Evolutionary conservation across 2,329 filamentous ascomycete genomes (phyloP), one percentile per base, ranked within the genome.

Genomic region (Colletotrichum neosansevieriae): DNA sequence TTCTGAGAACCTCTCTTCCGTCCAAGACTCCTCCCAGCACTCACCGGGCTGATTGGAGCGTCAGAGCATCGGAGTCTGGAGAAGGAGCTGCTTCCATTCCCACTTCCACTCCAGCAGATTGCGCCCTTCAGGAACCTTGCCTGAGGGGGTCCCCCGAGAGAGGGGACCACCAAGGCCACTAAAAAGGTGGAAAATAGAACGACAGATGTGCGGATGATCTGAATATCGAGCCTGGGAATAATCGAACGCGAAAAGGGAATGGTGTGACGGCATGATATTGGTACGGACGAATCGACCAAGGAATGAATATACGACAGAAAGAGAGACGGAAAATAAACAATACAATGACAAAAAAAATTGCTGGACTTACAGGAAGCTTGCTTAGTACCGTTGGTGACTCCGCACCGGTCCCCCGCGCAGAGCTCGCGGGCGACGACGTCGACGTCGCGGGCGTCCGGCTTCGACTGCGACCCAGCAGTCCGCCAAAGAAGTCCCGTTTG

Each of bases 401-500:
- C 38, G 61, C 61, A 50, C 54, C 61, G 49, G 66, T 42, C 6
- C 66, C 61, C 47, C 61, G 54, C 19, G 60, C 61, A 44, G 58
- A 60, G 44, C 32, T 51, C 32, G 44, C 45, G 45, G 65, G 38
- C 21, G 60, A 32, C 44, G 60, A 45, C 63, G 34, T 58, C 34
- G 49, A 51, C 57, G 54, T 51, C 3, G 49, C 32, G 24, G 49
- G 49, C 49, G 53, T 44, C 34, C 69, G 59, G 60, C 67, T 38
- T 71, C 67, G 73, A 34, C 73, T 69, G 67, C 72, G 74, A 66
- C 72, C 76, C 50, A 79, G 63, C 51, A 79, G 69, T 36, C 69
- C 74, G 12, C 74, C 74, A 62, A 79, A 73, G 71, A 76, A 77
- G 42, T 75, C 74, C 62, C 77, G 76, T 69, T 75, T 77, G 40